Conservation (phyloP, 805 yeast genomes). For the Maudiozyma saulgeensis region DNA sequence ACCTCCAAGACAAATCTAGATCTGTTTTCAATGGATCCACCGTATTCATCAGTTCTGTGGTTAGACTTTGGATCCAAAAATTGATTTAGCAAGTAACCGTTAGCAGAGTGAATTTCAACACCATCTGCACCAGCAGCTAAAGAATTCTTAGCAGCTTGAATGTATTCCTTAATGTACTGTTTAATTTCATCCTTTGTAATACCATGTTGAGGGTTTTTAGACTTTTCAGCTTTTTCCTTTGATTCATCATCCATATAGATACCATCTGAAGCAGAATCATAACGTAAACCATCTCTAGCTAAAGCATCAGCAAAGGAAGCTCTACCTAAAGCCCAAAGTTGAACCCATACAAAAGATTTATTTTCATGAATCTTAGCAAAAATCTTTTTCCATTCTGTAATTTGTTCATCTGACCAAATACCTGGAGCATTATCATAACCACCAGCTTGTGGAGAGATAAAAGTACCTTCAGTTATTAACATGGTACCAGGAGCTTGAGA, state of each 20-base stretch:
- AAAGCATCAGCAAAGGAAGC: conserved; percentile 31
- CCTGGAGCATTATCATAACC: conserved; percentile 39
- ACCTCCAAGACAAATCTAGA: conserved; percentile 38
- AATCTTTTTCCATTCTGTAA: conserved; percentile 39
- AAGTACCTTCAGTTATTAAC: conserved; percentile 49
- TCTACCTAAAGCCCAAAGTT: conserved; percentile 43
- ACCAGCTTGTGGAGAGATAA: conserved; percentile 34
- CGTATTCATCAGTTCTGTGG: conserved; percentile 43
- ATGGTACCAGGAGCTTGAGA: conserved; percentile 43
- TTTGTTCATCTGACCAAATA: conserved; percentile 38
- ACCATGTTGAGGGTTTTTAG: conserved; percentile 26
- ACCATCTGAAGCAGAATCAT: conserved; percentile 33
- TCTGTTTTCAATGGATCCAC: conserved; percentile 44
- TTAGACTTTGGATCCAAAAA: conserved; percentile 42
- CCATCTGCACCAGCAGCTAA: conserved; percentile 40
- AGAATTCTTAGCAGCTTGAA: conserved; percentile 35
- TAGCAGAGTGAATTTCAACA: conserved; percentile 58
- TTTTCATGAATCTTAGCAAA: conserved; percentile 42
- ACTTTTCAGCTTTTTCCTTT: conserved; percentile 26
- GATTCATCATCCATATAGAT: conserved; percentile 28
- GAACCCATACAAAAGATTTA: conserved; percentile 36
- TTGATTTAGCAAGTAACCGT: conserved; percentile 51
- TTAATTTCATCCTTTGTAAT: conserved; percentile 30
- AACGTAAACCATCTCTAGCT: conserved; percentile 30
- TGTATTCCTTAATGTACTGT: conserved; percentile 34